These are phyloP conservation scores for Cytospora chrysosperma DNA, from an alignment of 2,329 filamentous ascomycete species.

Conservation along the genomic window DNA sequence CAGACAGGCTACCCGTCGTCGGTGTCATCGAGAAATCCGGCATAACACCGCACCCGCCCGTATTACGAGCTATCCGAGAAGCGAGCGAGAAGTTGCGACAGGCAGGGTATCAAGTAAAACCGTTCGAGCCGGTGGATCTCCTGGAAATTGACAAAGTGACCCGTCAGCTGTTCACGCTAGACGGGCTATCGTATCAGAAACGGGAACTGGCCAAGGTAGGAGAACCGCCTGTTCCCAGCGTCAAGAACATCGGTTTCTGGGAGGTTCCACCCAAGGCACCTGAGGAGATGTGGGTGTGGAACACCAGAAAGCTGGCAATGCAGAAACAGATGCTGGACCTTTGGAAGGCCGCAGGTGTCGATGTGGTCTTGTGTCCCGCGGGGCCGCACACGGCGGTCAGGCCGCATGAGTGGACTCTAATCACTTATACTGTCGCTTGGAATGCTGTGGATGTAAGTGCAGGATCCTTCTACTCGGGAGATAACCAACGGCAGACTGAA, in stretches of 20 bases:
- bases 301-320: constrained; percentile 33
- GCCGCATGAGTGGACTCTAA: constrained; percentile 35
- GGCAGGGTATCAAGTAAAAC: constrained; percentile 32
- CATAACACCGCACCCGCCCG: constrained; percentile 33
- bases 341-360: constrained; percentile 35
- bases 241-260: constrained; percentile 37
- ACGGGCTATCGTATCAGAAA: constrained; percentile 36
- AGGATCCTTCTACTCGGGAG: not conserved
- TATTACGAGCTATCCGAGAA: constrained; percentile 26
- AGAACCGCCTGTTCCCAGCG: constrained; percentile 35
- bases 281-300: constrained; percentile 36
- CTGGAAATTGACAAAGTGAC: constrained; percentile 33
- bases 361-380: constrained; percentile 32
- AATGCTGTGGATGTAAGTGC: constrained; percentile 35
- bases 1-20: constrained; percentile 30
- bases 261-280: constrained; percentile 33
- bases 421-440: constrained; percentile 37
- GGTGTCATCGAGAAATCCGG: constrained; percentile 33
- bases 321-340: constrained; percentile 38
- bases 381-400: constrained; percentile 35
- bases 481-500: not conserved
- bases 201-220: constrained; percentile 32
- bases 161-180: constrained; percentile 36
- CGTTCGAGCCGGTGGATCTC: constrained; percentile 35
- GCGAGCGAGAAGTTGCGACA: constrained; percentile 30